phyloP scores from a whole-genome alignment of 805 yeast species.

The Ogataea saltuana region DNA sequence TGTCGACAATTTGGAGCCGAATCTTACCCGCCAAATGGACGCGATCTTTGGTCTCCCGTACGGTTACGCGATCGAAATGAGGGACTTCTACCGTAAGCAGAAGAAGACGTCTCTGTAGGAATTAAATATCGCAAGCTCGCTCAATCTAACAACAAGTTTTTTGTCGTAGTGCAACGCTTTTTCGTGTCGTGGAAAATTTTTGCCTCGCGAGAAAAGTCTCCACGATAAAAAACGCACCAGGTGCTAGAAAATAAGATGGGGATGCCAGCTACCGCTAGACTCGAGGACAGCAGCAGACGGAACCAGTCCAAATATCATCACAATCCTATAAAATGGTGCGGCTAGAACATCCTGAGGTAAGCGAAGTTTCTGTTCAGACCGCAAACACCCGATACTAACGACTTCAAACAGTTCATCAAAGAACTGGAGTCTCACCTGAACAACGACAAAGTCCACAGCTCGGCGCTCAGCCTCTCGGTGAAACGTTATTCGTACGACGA shows the following conservation, averaged over 20 bases:
- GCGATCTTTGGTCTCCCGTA: slow-evolving; percentile 62
- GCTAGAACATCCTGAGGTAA: slow-evolving; percentile 29
- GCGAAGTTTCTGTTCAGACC: slow-evolving; percentile 8
- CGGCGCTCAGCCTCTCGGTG: slow-evolving; percentile 61
- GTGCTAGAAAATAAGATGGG: too few species aligned
- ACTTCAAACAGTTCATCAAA: slow-evolving; percentile 29
- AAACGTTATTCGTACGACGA: slow-evolving; percentile 44
- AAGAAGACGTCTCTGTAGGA: too few species aligned
- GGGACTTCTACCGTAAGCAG: slow-evolving; percentile 10
- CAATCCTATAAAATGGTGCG: slow-evolving; percentile 17
- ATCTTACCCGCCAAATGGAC: slow-evolving; percentile 41
- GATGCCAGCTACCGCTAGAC: too few species aligned
- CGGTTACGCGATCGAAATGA: slow-evolving; percentile 30
- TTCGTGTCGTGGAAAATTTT: too few species aligned
- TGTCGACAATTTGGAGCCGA: slow-evolving; percentile 21
- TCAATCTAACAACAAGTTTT: too few species aligned
- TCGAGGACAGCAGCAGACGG: too few species aligned
- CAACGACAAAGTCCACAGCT: slow-evolving; percentile 34
- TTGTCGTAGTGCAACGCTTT: too few species aligned
- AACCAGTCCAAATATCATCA: not conserved
- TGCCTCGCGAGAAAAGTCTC: too few species aligned
- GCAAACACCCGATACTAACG: slow-evolving; percentile 5
- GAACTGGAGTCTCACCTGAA: slow-evolving; percentile 25
- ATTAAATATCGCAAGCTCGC: too few species aligned
- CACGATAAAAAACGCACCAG: too few species aligned